Conservation (phyloP, 495 filamentous ascomycete genomes). For the Daldinia vernicosa region DNA sequence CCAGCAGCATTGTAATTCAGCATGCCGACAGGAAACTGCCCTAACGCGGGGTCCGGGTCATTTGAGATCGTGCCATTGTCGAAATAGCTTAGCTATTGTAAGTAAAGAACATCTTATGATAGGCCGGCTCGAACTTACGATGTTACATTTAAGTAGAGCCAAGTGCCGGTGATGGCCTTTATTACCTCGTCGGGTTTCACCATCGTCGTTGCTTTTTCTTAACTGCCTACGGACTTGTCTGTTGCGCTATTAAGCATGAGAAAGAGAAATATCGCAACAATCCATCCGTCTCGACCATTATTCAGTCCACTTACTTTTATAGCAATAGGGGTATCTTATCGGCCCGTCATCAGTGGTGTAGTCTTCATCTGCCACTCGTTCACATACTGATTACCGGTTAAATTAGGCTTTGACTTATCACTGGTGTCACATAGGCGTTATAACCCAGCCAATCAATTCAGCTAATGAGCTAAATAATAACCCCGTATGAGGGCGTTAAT, state of each 20-base stretch:
- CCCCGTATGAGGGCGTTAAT: slow-evolving; percentile 4
- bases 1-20: slow-evolving; percentile 20
- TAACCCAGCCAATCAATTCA: slow-evolving; percentile 12
- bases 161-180: slow-evolving; percentile 34
- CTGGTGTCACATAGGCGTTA: slow-evolving; percentile 8
- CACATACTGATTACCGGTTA: slow-evolving; percentile 24
- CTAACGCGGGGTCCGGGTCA: slow-evolving; percentile 2
- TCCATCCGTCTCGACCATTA: neutral
- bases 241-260: neutral
- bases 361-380: slow-evolving; percentile 8
- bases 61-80: slow-evolving; percentile 31
- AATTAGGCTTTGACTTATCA: slow-evolving; percentile 18
- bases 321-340: slow-evolving; percentile 2
- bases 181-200: slow-evolving; percentile 34
- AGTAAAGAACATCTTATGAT: neutral
- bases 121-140: slow-evolving; percentile 15
- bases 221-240: neutral
- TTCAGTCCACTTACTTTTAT: slow-evolving; percentile 1
- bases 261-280: neutral
- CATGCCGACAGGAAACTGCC: slow-evolving; percentile 22
- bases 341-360: neutral
- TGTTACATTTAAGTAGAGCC: slow-evolving; percentile 36
- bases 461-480: slow-evolving; percentile 7
- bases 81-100: slow-evolving; percentile 17
- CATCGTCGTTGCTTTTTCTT: slow-evolving; percentile 4